These are phyloP conservation scores for Rhodotorula sp. DNA, from an alignment of 1,284 basidiomycete species.

Conservation along the genomic window DNA sequence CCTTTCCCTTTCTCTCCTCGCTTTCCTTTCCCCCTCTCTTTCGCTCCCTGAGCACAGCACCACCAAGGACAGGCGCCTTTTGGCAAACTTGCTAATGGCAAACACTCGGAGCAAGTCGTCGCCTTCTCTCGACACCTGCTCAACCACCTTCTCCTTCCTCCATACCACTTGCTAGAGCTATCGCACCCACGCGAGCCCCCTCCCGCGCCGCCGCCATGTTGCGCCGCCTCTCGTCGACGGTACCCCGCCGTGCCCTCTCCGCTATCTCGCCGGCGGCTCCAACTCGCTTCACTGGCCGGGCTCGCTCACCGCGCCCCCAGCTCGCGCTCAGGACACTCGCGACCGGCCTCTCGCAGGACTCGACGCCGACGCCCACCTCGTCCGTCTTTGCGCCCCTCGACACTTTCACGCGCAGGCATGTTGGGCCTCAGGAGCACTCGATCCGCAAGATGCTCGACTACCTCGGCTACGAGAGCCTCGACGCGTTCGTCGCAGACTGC, in stretches of 20 bases:
- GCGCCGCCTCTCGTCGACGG: neutral
- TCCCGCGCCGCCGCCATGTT: neutral
- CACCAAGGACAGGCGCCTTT: no score
- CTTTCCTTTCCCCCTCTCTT: no score
- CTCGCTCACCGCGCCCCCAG: neutral
- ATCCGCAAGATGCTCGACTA: slow-evolving; percentile 71
- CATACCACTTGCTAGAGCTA: neutral
- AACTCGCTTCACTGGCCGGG: neutral
- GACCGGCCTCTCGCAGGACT: slow-evolving; percentile 28
- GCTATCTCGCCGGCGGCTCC: neutral
- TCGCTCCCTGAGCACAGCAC: no score
- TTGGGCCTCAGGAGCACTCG: slow-evolving; percentile 79
- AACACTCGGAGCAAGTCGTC: no score
- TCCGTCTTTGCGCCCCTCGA: slow-evolving; percentile 69
- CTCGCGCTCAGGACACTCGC: slow-evolving; percentile 12
- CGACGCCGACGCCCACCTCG: slow-evolving; percentile 43
- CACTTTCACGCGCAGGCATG: slow-evolving; percentile 81
- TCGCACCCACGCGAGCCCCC: neutral
- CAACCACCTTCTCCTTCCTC: neutral
- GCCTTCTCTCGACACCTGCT: neutral
- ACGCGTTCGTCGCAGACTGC: slow-evolving; percentile 75
- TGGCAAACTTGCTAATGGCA: no score
- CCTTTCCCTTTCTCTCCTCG: no score
- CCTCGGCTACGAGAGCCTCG: slow-evolving; percentile 80
- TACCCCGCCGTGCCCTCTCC: no score